Evolutionary conservation across 1,284 basidiomycete genomes (phyloP), one percentile per base, ranked within the genome.

Genomic region (Malassezia furfur): DNA sequence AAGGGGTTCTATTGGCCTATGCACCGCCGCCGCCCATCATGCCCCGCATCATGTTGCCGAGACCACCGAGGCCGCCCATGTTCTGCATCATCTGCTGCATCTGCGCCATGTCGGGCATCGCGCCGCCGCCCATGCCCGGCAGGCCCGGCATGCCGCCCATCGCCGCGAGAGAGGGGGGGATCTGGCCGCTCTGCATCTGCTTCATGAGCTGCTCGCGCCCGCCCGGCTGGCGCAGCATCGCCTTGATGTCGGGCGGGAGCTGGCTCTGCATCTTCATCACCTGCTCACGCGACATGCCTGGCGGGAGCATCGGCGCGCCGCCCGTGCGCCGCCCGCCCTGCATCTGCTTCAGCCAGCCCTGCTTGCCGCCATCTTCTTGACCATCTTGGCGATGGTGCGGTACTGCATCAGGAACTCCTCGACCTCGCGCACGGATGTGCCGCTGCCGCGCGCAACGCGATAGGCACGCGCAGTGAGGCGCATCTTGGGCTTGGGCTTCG

Each of bases 351-450:
- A 70, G 22, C 61, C 63, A 68, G 15, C 91, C 90, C 62, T 88
- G 87, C 81, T 94, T 96, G 35, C 93, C 94, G 43, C 93, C 15
- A 91, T 90, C 72, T 89, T 86, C 78, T 91, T 93, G 21, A 91
- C 91, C 88, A 73, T 68, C 1, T 35, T 32, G 10, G 53, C 53
- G 4, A 73, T 61, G 58, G 71, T 67, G 10, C 65, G 47, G 52
- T 68, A 71, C 55, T 71, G 68, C 69, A 88, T 87, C 32, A 98
- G 78, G 57, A 96, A 78, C 72, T 96, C 93, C 75, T 99, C 93
- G 19, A 98, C 91, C 77, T 99, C 94, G 59, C 89, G 82, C 37
- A 99, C 88, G 63, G 84, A 88, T 39, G 93, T 96, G n/a, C 93
- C 93, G 65, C 88, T 91, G 35, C 93, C 93, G 63, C 83, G 80